phyloP scores from a whole-genome alignment of 1,139 yeast genomes.

The Pichia sp. region DNA sequence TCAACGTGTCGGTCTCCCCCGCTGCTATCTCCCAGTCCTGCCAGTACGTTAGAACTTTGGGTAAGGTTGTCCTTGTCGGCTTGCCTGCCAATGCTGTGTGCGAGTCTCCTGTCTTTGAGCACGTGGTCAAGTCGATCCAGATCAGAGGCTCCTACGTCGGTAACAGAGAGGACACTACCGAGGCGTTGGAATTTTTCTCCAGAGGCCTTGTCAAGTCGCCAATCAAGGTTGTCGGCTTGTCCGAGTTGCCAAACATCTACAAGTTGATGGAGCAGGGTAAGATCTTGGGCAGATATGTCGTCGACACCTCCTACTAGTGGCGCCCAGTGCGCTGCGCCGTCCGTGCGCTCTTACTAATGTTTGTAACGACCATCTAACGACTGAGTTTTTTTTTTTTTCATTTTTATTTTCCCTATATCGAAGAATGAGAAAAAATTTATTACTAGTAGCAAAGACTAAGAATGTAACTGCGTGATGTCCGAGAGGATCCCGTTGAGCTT shows the following conservation, averaged over 20 bases:
- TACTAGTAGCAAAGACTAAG: not conserved
- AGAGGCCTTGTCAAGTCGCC: conserved; percentile 70
- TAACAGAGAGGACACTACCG: conserved; percentile 74
- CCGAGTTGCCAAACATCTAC: conserved; percentile 58
- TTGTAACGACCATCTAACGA: not conserved
- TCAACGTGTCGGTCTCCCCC: conserved; percentile 70
- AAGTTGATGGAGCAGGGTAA: conserved; percentile 67
- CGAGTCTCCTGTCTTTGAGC: conserved; percentile 57
- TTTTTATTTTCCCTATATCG: not conserved
- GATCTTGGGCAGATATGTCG: conserved; percentile 73
- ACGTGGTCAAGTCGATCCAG: conserved; percentile 60
- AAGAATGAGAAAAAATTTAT: not conserved
- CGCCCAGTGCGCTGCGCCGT: no score
- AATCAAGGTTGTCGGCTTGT: conserved; percentile 64
- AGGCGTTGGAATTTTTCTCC: conserved; percentile 67
- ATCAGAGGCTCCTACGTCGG: conserved; percentile 76
- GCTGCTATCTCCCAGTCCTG: conserved; percentile 60
- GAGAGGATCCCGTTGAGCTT: conserved; percentile 23
- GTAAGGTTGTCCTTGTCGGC: conserved; percentile 71
- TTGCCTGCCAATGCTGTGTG: conserved; percentile 70
- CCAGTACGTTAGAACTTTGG: conserved; percentile 61
- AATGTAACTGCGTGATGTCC: conserved; percentile 16
- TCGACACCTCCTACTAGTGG: conserved; percentile 45
- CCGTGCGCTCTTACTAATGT: not conserved
- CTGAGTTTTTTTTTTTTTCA: not conserved